phyloP scores from a whole-genome alignment of 192 early-diverging fungal genomes.

The Podila minutissima region DNA sequence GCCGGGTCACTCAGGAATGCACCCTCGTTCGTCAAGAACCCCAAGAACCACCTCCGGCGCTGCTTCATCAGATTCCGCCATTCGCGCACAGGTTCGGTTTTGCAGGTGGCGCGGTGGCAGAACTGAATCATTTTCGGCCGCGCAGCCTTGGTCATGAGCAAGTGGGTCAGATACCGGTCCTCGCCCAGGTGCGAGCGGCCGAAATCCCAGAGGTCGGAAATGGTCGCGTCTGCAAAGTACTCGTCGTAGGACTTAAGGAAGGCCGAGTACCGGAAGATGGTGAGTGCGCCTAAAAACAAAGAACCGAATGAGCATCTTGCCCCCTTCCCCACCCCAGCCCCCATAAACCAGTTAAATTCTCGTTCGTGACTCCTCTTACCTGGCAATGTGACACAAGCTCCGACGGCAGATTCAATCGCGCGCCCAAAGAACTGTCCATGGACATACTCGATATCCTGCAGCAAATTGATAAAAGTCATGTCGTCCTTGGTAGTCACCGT shows the following conservation, averaged over 20 bases:
- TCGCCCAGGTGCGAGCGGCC: conserved; percentile 56
- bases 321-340: too few species aligned
- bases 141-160: conserved; percentile 51
- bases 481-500: conserved; percentile 25
- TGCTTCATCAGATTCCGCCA: conserved; percentile 56
- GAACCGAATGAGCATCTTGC: not conserved
- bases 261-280: conserved; percentile 20
- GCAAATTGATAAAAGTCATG: conserved; percentile 33
- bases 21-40: conserved; percentile 54
- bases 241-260: conserved; percentile 51
- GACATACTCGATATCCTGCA: conserved; percentile 62
- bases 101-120: conserved; percentile 49
- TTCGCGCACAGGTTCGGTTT: conserved; percentile 54
- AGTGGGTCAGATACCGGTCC: conserved; percentile 61
- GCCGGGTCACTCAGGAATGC: conserved; percentile 47
- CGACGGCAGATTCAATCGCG: conserved; percentile 41
- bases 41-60: conserved; percentile 58
- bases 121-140: conserved; percentile 49
- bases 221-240: conserved; percentile 50
- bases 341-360: not conserved
- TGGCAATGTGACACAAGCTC: conserved; percentile 55
- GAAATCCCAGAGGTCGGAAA: conserved; percentile 54
- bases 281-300: conserved; percentile 6
- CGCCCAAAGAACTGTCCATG: conserved; percentile 51
- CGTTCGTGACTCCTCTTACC: conserved; percentile 8